A percentile compares a stretch with the other conserved stretches of the same genome.
Conservation (phyloP, 768 basidiomycete genomes). For the Suillus tomentosus region DNA sequence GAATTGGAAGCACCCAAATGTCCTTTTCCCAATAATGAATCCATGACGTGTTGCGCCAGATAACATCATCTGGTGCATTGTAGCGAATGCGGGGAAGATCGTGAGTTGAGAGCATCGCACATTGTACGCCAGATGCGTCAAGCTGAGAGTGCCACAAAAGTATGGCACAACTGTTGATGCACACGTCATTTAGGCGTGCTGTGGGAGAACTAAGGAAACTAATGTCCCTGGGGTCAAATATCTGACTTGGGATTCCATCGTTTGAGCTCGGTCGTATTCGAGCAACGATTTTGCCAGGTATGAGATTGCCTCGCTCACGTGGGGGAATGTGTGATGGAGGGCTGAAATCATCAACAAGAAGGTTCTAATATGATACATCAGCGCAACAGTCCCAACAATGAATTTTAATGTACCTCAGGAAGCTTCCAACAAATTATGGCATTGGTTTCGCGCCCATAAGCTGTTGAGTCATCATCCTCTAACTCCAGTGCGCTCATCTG, state of each 20-base stretch:
- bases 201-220: constrained; percentile 11
- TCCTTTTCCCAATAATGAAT: constrained; percentile 31
- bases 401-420: no score
- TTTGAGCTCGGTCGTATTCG: background rate
- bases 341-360: background rate
- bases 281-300: background rate
- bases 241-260: constrained; percentile 1
- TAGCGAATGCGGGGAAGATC: constrained; percentile 8
- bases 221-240: constrained; percentile 15
- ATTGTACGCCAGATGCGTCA: background rate
- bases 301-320: background rate
- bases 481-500: no score
- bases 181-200: background rate
- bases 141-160: constrained; percentile 11
- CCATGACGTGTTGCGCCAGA: constrained; percentile 23
- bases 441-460: no score
- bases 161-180: constrained; percentile 17
- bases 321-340: background rate
- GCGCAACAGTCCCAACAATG: background rate
- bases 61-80: constrained; percentile 2
- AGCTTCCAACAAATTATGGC: no score
- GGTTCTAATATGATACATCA: background rate
- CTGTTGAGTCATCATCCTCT: no score
- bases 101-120: constrained; percentile 14
- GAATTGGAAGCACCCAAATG: constrained; percentile 36